Evolutionary conservation across 768 basidiomycete genomes (phyloP).

Genomic region (Lyophyllum atratum): DNA sequence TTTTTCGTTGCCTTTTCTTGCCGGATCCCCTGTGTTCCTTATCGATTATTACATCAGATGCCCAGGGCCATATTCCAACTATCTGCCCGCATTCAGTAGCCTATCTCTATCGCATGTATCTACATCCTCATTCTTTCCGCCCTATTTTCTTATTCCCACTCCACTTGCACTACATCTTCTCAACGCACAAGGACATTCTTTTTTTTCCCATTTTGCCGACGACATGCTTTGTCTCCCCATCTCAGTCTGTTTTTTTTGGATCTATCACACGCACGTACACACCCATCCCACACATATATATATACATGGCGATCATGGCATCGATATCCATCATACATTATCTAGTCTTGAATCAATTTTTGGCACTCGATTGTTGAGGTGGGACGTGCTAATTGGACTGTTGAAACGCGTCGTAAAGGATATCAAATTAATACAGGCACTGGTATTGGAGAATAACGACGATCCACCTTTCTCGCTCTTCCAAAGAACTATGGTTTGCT

Average conservation of each 20-base stretch:
- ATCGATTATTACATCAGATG: not conserved
- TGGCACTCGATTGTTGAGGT: not conserved
- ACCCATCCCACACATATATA: not conserved
- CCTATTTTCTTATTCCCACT: not conserved
- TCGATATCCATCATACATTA: slow-evolving; percentile 3
- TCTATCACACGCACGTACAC: slow-evolving; percentile 1
- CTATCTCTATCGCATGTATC: slow-evolving; percentile 10
- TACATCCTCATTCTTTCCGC: not conserved
- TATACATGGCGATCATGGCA: slow-evolving; percentile 2
- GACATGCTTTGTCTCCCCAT: not conserved
- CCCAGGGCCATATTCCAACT: slow-evolving; percentile 5
- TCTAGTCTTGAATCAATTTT: not conserved
- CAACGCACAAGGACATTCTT: slow-evolving; percentile 8
- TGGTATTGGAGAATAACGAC: no score
- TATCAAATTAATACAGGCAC: no score
- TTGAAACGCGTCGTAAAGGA: not conserved
- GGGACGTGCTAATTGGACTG: no score
- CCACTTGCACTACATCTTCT: slow-evolving; percentile 1
- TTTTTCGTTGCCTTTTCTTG: not conserved
- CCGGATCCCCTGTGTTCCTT: not conserved
- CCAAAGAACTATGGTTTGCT: no score
- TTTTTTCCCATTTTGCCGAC: no score
- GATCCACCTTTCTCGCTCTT: no score
- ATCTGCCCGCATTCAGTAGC: not conserved
- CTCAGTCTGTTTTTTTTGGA: slow-evolving; percentile 4